phyloP scores from a whole-genome alignment of 2,329 filamentous ascomycete genomes.

The Botrytis hyacinthi region DNA sequence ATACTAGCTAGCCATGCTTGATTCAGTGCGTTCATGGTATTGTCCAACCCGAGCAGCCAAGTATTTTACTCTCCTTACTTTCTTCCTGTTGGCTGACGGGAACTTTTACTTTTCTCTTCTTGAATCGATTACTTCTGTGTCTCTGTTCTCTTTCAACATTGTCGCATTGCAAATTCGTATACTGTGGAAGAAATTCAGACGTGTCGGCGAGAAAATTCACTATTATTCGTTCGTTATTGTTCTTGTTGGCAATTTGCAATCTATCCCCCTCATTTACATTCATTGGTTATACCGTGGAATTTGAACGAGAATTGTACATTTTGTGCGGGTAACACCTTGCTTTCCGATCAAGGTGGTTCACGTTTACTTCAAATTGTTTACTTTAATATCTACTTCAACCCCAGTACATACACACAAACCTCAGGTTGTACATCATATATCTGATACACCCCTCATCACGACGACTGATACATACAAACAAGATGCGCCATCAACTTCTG shows the following conservation, averaged over 20 bases:
- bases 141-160: not conserved
- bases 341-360: not conserved
- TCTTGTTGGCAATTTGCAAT: not conserved
- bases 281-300: not conserved
- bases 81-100: not conserved
- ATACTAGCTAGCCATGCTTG: constrained; percentile 3
- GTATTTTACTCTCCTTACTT: constrained; percentile 4
- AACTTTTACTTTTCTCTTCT: not conserved
- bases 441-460: constrained; percentile 3
- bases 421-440: constrained; percentile 5
- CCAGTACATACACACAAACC: not conserved
- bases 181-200: not conserved
- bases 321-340: not conserved
- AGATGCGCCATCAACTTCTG: constrained; percentile 8
- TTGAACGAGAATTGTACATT: not conserved
- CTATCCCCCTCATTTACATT: not conserved
- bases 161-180: not conserved
- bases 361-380: not conserved
- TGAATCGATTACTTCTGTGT: too few relatives aligned
- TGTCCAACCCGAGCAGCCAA: constrained; percentile 6
- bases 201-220: not conserved
- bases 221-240: not conserved
- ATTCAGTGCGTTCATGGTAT: not conserved
- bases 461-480: not conserved
- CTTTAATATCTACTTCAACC: not conserved